Base-by-base conservation (phyloP, 805 yeast species). In the Saturnispora dispora region DNA sequence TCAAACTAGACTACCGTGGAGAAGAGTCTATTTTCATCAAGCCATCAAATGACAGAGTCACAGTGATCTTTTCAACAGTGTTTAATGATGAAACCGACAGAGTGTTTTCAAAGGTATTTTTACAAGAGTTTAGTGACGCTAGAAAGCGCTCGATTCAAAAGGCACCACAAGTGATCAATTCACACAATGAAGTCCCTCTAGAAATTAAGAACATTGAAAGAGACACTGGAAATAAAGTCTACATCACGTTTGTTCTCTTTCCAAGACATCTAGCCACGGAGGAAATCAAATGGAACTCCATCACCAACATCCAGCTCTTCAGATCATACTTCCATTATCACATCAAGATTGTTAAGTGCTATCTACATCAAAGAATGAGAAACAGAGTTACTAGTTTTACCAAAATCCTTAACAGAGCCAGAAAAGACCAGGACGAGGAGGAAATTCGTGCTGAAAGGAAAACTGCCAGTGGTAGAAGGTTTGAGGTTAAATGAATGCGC, bases 301-400 rank as follows among this genome's bases (percentile, higher is more conserved):
- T 93, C 56, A 83, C 95, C 36, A 97, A 90, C 67, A 85, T 93
- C 63, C 89, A 88, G 63, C 74, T 88, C 52, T 93, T 93, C 72
- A 79, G 99, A 70, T 95, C 90, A 64, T 93, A 91, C 71, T 93
- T 93, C 84, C 99, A 93, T 69, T 93, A 91, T 70, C 99, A 93
- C 66, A 93, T 93, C 73, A 93, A 93, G 72, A 91, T 97, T 69
- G 89, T 96, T 55, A 93, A 93, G 75, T 98, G 99, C 35, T 93
- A 87, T 71, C 82, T 93, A 83, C 99, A 93, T 70, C 88, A 96
- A 48, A 83, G 99, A 75, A 93, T 93, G 99, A 82, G 99, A 69
- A 88, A 76, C 70, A 80, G 99, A 63, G 98, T 93, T 23, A 83
- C 85, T 59, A 93, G 95, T 62, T 93, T 90, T 73, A 79, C 90